These are phyloP conservation scores for Marasmius sp. DNA, from an alignment of 1,284 basidiomycete genomes.

Conservation along the genomic window DNA sequence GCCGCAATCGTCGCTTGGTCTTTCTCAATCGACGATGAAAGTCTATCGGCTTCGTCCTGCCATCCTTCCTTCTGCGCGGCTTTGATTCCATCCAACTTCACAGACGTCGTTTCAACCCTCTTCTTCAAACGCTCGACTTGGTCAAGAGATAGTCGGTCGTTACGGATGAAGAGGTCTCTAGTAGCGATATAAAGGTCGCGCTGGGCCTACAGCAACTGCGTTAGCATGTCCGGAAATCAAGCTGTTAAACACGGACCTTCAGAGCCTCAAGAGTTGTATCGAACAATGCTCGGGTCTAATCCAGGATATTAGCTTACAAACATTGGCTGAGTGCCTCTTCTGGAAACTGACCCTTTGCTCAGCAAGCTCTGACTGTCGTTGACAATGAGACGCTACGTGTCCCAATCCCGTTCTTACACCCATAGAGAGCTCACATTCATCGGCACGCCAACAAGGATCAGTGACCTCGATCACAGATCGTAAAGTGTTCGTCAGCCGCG, in stretches of 20 bases:
- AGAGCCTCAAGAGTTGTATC: conserved; percentile 71
- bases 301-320: conserved; percentile 3
- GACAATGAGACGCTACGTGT: conserved; percentile 68
- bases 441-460: conserved; percentile 76
- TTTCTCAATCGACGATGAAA: conserved; percentile 67
- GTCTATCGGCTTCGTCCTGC: conserved; percentile 79
- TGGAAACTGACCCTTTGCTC: conserved; percentile 71
- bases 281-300: conserved; percentile 55
- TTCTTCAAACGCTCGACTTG: conserved; percentile 85
- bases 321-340: background rate
- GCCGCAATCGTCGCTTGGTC: conserved; percentile 74
- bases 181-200: conserved; percentile 86
- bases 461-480: conserved; percentile 79
- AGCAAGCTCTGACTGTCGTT: conserved; percentile 74
- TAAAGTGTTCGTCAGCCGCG: conserved; percentile 78
- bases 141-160: conserved; percentile 82
- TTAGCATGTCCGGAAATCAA: conserved; percentile 2
- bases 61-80: conserved; percentile 74
- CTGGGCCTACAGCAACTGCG: conserved; percentile 53
- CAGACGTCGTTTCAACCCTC: conserved; percentile 72
- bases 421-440: conserved; percentile 77
- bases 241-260: conserved; percentile 49
- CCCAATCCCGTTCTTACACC: conserved; percentile 78
- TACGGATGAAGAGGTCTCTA: conserved; percentile 81
- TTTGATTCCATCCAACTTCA: conserved; percentile 75